phyloP scores from a whole-genome alignment of 2,329 filamentous ascomycete species.

The Microascus cirrosus region DNA sequence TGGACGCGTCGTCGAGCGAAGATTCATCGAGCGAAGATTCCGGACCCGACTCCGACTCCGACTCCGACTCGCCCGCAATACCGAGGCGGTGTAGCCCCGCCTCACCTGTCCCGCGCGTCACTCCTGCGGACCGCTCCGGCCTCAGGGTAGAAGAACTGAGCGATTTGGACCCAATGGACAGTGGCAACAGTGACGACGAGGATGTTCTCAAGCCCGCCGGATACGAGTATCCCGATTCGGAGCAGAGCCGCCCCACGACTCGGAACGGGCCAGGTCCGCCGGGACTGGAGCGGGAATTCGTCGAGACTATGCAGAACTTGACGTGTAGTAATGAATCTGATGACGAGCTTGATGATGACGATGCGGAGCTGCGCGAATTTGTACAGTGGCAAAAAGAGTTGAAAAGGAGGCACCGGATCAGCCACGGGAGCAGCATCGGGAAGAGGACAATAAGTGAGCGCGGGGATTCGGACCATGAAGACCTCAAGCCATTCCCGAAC shows the following conservation, averaged over 20 bases:
- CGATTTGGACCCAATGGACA: constrained; percentile 33
- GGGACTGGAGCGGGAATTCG: constrained; percentile 27
- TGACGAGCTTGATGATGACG: constrained; percentile 42
- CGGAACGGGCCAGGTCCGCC: constrained; percentile 13
- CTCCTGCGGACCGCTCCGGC: constrained; percentile 5
- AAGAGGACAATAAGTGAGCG: constrained; percentile 44
- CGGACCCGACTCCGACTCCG: constrained; percentile 11
- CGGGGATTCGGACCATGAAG: constrained; percentile 33
- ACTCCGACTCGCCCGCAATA: neutral
- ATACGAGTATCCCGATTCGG: constrained; percentile 32
- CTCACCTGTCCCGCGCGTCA: neutral
- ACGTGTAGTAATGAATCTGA: constrained; percentile 24
- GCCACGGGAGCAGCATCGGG: constrained; percentile 40
- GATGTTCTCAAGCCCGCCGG: constrained; percentile 30
- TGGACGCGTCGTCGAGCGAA: neutral
- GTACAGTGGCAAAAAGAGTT: constrained; percentile 24
- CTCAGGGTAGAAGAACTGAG: constrained; percentile 32
- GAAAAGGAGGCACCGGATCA: constrained; percentile 32
- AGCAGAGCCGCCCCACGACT: constrained; percentile 27
- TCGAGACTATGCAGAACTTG: constrained; percentile 32
- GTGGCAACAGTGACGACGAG: constrained; percentile 31
- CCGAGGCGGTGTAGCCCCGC: neutral
- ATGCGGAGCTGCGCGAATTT: constrained; percentile 35
- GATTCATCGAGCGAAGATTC: constrained; percentile 1
- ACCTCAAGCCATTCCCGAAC: constrained; percentile 9